These are phyloP conservation scores for Tricholoma flavovirens DNA, from an alignment of 768 basidiomycete genomes.

Conservation along the genomic window DNA sequence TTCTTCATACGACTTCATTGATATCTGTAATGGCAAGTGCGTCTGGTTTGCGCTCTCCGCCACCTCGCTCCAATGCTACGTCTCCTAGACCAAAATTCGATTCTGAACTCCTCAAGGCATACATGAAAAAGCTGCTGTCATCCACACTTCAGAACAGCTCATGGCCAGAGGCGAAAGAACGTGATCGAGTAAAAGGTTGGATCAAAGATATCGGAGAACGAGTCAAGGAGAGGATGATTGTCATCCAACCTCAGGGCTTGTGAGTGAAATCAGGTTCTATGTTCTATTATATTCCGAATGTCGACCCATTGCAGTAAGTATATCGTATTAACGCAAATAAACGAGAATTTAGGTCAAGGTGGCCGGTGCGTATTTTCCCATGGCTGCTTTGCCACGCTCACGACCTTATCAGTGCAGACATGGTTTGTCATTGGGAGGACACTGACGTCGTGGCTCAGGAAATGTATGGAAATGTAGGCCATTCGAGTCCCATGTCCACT, in stretches of 20 bases:
- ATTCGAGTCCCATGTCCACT: conserved; percentile 8
- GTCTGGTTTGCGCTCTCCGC: conserved; percentile 55
- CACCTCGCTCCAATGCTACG: conserved; percentile 55
- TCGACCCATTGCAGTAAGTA: conserved; percentile 57
- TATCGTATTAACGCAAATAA: conserved; percentile 79
- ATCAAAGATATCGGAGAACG: conserved; percentile 82
- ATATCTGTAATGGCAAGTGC: conserved; percentile 11
- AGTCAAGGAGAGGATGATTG: conserved; percentile 81
- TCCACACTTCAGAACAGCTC: conserved; percentile 56
- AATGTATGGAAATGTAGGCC: conserved; percentile 69
- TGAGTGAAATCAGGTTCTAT: conserved; percentile 36
- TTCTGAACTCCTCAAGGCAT: conserved; percentile 62
- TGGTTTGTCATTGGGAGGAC: conserved; percentile 88
- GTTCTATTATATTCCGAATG: conserved; percentile 9
- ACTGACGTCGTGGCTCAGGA: conserved; percentile 74
- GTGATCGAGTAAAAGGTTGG: conserved; percentile 65
- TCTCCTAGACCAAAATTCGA: conserved; percentile 64
- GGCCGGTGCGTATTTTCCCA: conserved; percentile 54
- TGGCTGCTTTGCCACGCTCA: conserved; percentile 6
- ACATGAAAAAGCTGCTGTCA: conserved; percentile 77
- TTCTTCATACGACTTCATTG: not conserved
- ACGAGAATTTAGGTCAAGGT: conserved; percentile 80
- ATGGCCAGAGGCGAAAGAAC: conserved; percentile 68
- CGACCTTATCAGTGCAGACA: conserved; percentile 53
- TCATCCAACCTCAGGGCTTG: conserved; percentile 79